phyloP scores from a whole-genome alignment of 495 filamentous ascomycete species.

The Coniosporium apollinis region DNA sequence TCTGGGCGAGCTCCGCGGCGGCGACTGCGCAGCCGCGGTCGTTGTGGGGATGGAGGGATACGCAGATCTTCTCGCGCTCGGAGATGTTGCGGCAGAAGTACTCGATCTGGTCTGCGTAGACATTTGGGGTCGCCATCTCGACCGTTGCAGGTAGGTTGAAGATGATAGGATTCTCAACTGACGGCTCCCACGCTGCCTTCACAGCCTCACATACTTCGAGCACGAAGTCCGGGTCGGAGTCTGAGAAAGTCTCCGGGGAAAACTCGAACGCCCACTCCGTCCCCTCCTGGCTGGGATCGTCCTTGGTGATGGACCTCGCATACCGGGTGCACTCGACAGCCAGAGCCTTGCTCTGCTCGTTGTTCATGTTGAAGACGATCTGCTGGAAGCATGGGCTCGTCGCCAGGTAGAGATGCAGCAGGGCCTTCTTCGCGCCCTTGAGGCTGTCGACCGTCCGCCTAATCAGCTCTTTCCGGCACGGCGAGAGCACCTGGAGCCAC shows the following conservation, averaged over 20 bases:
- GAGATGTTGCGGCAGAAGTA: conserved; percentile 73
- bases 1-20: conserved; percentile 83
- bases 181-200: conserved; percentile 86
- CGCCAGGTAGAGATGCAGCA: conserved; percentile 91
- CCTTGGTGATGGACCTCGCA: conserved; percentile 84
- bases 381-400: conserved; percentile 85
- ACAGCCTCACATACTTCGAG: conserved; percentile 82
- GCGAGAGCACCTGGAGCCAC: conserved; percentile 86
- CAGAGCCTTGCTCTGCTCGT: conserved; percentile 64
- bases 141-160: conserved; percentile 97
- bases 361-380: conserved; percentile 75
- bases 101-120: conserved; percentile 94
- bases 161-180: conserved; percentile 69
- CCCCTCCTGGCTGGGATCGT: conserved; percentile 55
- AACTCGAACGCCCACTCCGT: conserved; percentile 95
- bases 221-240: conserved; percentile 70
- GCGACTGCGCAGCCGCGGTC: conserved; percentile 82
- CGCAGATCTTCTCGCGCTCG: conserved; percentile 64
- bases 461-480: conserved; percentile 88
- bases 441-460: conserved; percentile 77
- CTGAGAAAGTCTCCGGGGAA: conserved; percentile 91
- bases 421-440: conserved; percentile 83
- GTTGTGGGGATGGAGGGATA: conserved; percentile 84
- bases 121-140: conserved; percentile 88
- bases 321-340: conserved; percentile 77